Conservation (phyloP, 2,329 filamentous ascomycete genomes). For the Tolypocladium cylindrosporum region DNA sequence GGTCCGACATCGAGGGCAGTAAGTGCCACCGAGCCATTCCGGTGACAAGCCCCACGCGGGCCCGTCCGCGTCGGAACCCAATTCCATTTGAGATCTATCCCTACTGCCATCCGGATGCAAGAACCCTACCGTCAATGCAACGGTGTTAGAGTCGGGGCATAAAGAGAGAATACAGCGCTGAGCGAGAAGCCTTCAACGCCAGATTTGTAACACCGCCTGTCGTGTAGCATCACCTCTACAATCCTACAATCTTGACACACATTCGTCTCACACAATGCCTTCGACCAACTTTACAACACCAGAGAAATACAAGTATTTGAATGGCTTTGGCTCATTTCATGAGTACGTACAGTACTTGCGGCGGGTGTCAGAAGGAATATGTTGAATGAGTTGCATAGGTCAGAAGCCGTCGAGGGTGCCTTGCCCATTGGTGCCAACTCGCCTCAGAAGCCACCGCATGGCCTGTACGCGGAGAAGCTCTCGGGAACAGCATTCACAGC, state of each 20-base stretch:
- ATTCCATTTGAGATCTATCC: not conserved
- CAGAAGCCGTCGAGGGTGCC: constrained; percentile 66
- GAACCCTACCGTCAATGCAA: not conserved
- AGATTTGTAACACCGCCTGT: not conserved
- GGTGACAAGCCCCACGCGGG: not conserved
- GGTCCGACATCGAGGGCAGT: not conserved
- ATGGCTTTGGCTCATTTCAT: not conserved
- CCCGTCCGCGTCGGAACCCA: not conserved
- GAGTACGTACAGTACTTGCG: not conserved
- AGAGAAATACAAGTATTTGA: not conserved
- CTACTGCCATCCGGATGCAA: not conserved
- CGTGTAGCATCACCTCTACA: not conserved
- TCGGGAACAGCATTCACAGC: constrained; percentile 61
- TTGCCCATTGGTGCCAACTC: constrained; percentile 70
- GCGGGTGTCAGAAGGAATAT: not conserved
- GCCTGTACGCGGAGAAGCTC: constrained; percentile 74
- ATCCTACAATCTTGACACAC: not conserved
- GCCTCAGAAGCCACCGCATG: constrained; percentile 68
- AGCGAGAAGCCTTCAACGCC: not conserved
- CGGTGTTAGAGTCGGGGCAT: not conserved
- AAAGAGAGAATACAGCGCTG: not conserved
- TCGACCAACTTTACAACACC: not conserved
- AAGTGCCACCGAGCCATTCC: not conserved
- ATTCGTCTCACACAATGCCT: not conserved
- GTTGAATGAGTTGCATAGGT: constrained; percentile 31